A percentile compares a stretch with the other conserved stretches of the same genome.
phyloP scores from a whole-genome alignment of 2,329 filamentous ascomycete species.

The Lizonia empirigonia region DNA sequence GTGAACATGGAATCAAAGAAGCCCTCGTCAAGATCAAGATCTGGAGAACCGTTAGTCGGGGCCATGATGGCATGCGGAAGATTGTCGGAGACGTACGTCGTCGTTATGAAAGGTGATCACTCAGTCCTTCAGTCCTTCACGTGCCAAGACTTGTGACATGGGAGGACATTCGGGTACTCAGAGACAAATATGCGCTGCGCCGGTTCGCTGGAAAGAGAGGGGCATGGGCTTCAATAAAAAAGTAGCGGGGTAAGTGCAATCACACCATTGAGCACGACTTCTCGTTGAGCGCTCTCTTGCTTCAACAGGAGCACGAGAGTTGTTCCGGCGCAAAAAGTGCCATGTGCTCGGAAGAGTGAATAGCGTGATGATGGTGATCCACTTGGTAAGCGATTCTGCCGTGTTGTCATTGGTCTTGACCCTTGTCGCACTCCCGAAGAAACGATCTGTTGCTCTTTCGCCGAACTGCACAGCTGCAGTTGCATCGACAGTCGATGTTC shows the following conservation, averaged over 20 bases:
- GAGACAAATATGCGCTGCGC: conserved; percentile 9
- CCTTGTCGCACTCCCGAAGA: conserved; percentile 10
- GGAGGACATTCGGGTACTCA: conserved; percentile 20
- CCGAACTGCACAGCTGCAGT: conserved; percentile 2
- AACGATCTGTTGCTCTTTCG: conserved; percentile 7
- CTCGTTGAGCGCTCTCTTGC: not conserved
- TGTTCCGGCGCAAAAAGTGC: conserved; percentile 15
- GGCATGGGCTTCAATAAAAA: conserved; percentile 1
- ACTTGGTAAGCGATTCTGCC: conserved; percentile 22
- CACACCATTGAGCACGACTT: conserved; percentile 13
- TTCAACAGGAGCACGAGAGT: conserved; percentile 10
- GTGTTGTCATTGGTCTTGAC: conserved; percentile 19
- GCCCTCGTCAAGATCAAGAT: conserved; percentile 36
- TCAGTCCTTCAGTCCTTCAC: conserved; percentile 18
- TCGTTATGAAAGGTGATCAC: conserved; percentile 14
- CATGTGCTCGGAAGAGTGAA: conserved; percentile 22
- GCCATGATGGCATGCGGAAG: conserved; percentile 30
- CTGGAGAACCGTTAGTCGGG: conserved; percentile 33
- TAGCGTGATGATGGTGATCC: conserved; percentile 17
- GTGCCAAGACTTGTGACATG: conserved; percentile 18
- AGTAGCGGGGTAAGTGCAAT: conserved; percentile 8
- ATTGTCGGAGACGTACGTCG: conserved; percentile 17
- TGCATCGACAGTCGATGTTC: not conserved
- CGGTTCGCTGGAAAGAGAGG: conserved; percentile 14
- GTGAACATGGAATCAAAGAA: conserved; percentile 39